Base-by-base conservation (phyloP, 2,329 filamentous ascomycete species). In the Sporothrix sp. region DNA sequence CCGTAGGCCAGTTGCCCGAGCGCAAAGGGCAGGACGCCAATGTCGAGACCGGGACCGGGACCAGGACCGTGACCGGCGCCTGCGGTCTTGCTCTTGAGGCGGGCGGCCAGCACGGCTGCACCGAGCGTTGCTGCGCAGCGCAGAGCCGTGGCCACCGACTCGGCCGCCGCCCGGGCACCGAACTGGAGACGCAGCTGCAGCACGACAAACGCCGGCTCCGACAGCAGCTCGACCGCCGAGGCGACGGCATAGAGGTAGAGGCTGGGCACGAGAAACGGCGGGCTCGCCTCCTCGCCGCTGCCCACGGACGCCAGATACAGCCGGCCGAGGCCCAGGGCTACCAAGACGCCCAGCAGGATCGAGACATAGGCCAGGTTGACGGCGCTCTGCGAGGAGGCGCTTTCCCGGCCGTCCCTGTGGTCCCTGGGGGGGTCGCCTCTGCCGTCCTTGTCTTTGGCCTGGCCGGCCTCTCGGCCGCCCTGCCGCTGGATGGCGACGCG, bases 401-500 rank as follows among this genome's bases (percentile, higher is more conserved):
- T n/a, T n/a, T n/a, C 58, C 36, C 8, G 2, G 35, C n/a, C 2
- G 23, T 7, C 8, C 21, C 23, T 1, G 32, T 7, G n/a, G 40
- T 4, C 3, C 16, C 14, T 23, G 56, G 27, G 56, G 48, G 7
- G 18, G 8, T 28, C 14, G 23, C 25, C 23, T 10, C 45, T 38
- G 10, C 3, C 42, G 20, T 14, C 43, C 13, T 21, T 21, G 13
- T 32, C 16, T 10, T 11, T 28, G 2, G 27, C n/a, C 7, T 28
- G 11, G 25, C 52, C 56, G 53, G 4, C 57, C 58, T 56, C 56
- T 18, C 53, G 28, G 4, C 53, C 46, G 13, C 71, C 69, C 58
- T 90, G 85, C 47, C 93, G 78, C 67, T 97, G 91, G 32, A 95
- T 79, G 23, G 91, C 89, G n/a, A 95, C 84, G 14, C 93, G 84